Evolutionary conservation across 1,284 basidiomycete genomes (phyloP).

Genomic region (Rhodotorula sp.): DNA sequence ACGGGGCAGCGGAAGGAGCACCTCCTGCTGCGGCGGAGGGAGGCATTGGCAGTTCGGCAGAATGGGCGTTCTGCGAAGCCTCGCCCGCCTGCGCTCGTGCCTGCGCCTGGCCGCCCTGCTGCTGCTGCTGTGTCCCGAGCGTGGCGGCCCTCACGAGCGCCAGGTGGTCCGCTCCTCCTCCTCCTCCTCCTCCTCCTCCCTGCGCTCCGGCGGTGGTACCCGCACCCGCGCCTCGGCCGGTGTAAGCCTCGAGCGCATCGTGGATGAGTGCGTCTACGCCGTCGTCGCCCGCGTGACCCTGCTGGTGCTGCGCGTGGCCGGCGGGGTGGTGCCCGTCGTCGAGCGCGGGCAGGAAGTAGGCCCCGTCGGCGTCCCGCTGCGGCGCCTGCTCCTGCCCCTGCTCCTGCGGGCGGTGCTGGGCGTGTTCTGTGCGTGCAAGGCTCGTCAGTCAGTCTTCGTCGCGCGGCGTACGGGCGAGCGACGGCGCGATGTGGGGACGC

Average conservation of each 20-base stretch:
- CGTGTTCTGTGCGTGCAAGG: too few relatives aligned
- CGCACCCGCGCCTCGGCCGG: neutral
- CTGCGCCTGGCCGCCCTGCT: neutral
- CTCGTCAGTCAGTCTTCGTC: too few relatives aligned
- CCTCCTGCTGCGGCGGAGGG: too few relatives aligned
- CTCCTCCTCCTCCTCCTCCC: neutral
- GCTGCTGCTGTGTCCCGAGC: neutral
- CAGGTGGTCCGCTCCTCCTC: neutral
- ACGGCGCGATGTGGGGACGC: too few relatives aligned
- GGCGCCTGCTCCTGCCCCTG: too few relatives aligned
- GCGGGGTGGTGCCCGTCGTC: neutral
- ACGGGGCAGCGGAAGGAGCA: neutral
- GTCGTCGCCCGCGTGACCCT: neutral
- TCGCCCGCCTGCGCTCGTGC: neutral
- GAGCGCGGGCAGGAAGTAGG: neutral
- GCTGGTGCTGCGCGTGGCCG: neutral
- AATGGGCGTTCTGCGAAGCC: neutral
- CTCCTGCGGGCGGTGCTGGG: too few relatives aligned
- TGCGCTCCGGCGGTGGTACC: neutral
- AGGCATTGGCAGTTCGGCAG: too few relatives aligned
- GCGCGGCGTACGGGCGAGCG: too few relatives aligned
- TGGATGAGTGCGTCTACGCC: neutral
- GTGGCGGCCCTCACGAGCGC: neutral
- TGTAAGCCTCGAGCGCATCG: neutral
- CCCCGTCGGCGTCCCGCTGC: neutral